Evolutionary conservation across 1,139 yeast genomes (phyloP), one percentile per base, ranked within the genome.

Genomic region (Geotrichum siamense): DNA sequence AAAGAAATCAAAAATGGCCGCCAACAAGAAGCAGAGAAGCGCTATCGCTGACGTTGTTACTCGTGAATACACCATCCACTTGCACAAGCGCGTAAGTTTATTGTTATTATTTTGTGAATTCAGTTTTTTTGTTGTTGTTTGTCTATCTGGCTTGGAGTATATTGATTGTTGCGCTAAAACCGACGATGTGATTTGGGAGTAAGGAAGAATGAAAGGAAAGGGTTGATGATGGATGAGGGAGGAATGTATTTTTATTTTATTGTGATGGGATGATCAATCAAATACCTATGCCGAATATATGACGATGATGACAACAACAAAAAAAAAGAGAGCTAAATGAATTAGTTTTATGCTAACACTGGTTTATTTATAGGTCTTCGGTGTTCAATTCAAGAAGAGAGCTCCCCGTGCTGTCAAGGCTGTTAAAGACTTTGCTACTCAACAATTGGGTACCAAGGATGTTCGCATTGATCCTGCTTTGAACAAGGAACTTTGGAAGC

Each of bases 391-490:
- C 95, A 93, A 91, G 82, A 85, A 85, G 86, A 86, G 97, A 79
- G 99, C 98, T 69, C 99, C 99, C 76, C 84, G 78, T 72, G 98
- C 99, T 65, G 93, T 91, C 76, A 91, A 87, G 84, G 97, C 86
- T 74, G 87, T 93, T 79, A 89, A 86, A 81, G 89, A 85, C 76
- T 93, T 93, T 70, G 96, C 98, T 69, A 79, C 85, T 71, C 80
- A 85, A 76, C 97, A 91, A 83, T 86, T 91, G 94, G 97, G 97
- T 70, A 93, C 99, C 68, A 74, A 85, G 60, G 99, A 93, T 71
- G 97, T 93, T 72, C 93, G 98, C 79, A 76, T 93, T 69, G 97
- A 91, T 77, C 98, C 98, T 70, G 85, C 80, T 74, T 79, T 93
- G 75, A 93, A 93, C 83, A 93, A 89, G 74, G 94, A 83, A 71